Evolutionary conservation across 2,329 filamentous ascomycete genomes (phyloP).

Genomic region (Aspergillus pseudonomiae): DNA sequence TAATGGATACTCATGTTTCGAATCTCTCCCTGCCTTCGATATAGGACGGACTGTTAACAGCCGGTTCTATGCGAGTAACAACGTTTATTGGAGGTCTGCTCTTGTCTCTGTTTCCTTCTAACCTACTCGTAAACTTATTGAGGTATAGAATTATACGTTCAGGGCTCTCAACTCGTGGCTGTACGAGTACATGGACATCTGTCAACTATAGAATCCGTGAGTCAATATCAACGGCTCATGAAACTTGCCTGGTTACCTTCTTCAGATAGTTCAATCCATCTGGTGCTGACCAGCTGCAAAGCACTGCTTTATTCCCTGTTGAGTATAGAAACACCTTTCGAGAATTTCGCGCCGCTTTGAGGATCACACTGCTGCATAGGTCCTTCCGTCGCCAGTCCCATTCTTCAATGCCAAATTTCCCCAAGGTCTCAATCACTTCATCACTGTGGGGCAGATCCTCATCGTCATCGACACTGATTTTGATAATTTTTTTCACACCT

Average conservation of each 20-base stretch:
- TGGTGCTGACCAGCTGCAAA: not conserved
- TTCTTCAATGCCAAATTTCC: too few species aligned
- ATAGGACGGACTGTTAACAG: not conserved
- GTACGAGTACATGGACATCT: not conserved
- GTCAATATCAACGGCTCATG: not conserved
- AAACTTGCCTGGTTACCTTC: not conserved
- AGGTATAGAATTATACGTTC: not conserved
- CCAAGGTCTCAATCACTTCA: too few species aligned
- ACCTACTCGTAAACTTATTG: not conserved
- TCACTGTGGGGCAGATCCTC: too few species aligned
- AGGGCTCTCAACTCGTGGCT: not conserved
- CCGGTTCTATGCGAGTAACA: not conserved
- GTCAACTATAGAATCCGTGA: not conserved
- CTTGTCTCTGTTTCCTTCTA: not conserved
- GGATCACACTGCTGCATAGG: too few species aligned
- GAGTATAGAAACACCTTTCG: not conserved
- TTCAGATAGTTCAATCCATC: not conserved
- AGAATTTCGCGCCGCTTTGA: not conserved
- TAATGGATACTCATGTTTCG: not conserved
- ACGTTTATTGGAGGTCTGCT: not conserved
- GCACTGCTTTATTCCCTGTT: not conserved
- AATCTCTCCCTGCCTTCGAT: not conserved
- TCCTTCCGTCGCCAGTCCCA: too few species aligned
- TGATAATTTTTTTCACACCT: too few species aligned
- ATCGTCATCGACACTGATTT: too few species aligned